Percentiles rank a stretch among this genome's conserved stretches.
phyloP scores from a whole-genome alignment of 768 basidiomycete genomes.

The Rhodotorula sphaerocarpa region DNA sequence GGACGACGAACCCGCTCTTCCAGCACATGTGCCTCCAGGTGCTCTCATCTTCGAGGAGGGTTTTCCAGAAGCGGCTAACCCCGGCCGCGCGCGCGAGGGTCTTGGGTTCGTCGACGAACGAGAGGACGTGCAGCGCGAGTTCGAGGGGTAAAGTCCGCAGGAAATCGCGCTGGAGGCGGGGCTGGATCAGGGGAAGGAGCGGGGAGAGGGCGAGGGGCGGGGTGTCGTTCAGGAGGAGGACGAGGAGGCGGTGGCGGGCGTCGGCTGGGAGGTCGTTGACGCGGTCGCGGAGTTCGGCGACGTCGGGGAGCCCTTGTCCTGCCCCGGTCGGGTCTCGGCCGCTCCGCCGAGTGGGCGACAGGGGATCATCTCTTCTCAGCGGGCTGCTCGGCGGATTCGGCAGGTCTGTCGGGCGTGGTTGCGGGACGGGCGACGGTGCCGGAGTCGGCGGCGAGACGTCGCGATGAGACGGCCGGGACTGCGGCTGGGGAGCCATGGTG shows the following conservation, averaged over 20 bases:
- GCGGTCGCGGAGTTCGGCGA: constrained; percentile 7
- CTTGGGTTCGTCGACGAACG: constrained; percentile 65
- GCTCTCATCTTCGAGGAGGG: constrained; percentile 62
- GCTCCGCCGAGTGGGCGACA: background rate
- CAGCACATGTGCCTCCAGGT: constrained; percentile 73
- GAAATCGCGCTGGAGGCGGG: constrained; percentile 42
- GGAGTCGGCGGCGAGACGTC: background rate
- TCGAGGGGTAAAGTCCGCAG: constrained; percentile 57
- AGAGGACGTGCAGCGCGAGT: constrained; percentile 64
- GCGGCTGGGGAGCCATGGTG: background rate
- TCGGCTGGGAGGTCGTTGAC: constrained; percentile 5
- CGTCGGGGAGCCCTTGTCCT: too few relatives aligned
- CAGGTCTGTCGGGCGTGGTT: background rate
- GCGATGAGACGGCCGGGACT: background rate
- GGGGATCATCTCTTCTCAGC: too few relatives aligned
- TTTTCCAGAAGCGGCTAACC: constrained; percentile 66
- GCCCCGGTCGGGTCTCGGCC: too few relatives aligned
- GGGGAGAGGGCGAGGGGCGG: constrained; percentile 23
- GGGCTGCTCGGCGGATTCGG: too few relatives aligned
- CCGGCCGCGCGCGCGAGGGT: constrained; percentile 61
- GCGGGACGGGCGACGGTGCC: background rate
- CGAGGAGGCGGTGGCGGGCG: constrained; percentile 10
- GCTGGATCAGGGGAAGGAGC: constrained; percentile 33
- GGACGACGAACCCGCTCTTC: constrained; percentile 48
- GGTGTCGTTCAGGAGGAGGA: constrained; percentile 24